phyloP scores from a whole-genome alignment of 2,329 filamentous ascomycete genomes.

The Daldinia sp. region DNA sequence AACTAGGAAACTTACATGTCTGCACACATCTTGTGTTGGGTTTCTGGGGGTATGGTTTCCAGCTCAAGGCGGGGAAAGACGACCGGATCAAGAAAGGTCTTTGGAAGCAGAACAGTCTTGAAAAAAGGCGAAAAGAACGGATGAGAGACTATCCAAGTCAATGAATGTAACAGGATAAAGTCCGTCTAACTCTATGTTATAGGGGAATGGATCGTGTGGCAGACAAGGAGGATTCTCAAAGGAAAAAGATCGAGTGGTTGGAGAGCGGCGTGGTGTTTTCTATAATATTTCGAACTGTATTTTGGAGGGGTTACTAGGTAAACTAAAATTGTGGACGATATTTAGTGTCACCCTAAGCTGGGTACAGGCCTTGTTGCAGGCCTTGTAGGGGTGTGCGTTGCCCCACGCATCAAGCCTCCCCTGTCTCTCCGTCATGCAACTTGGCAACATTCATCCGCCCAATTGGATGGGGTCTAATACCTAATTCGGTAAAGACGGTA shows the following conservation, averaged over 20 bases:
- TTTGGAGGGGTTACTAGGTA: constrained; percentile 23
- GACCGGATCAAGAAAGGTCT: constrained; percentile 13
- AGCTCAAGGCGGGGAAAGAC: constrained; percentile 23
- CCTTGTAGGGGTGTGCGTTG: constrained; percentile 20
- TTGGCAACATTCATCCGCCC: constrained; percentile 37
- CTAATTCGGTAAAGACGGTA: constrained; percentile 29
- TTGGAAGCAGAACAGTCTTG: constrained; percentile 6
- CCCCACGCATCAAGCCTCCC: constrained; percentile 27
- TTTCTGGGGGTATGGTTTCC: constrained; percentile 15
- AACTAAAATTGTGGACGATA: constrained; percentile 32
- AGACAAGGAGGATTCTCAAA: constrained; percentile 25
- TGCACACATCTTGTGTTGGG: constrained; percentile 34
- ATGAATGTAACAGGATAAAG: constrained; percentile 35
- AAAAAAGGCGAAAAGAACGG: constrained; percentile 33
- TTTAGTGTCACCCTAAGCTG: constrained; percentile 18
- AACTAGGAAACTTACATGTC: constrained; percentile 34
- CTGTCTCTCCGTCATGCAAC: constrained; percentile 37
- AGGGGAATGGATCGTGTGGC: constrained; percentile 25
- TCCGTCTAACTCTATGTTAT: constrained; percentile 32
- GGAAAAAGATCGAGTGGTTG: constrained; percentile 8
- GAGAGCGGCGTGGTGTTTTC: constrained; percentile 33
- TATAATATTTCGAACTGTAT: constrained; percentile 40
- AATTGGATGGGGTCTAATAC: constrained; percentile 26
- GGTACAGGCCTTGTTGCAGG: not conserved
- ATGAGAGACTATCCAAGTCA: constrained; percentile 39